Base-by-base conservation (phyloP, 2,329 filamentous ascomycete genomes). In the Xylaria arbuscula region DNA sequence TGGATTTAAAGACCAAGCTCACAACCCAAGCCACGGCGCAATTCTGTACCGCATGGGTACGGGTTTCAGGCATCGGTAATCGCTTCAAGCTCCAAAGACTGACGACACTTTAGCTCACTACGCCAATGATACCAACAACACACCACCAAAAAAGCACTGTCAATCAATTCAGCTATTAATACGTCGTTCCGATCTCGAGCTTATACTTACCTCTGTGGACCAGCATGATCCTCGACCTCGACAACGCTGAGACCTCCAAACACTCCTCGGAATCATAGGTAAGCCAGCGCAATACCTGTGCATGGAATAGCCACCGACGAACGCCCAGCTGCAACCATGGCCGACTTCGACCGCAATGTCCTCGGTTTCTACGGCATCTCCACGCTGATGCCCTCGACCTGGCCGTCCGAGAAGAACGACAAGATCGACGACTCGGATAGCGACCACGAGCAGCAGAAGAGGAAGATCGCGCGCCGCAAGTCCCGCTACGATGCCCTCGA, bases 361-460 rank as follows among this genome's bases (percentile, higher is more conserved):
- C 89, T 96, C 75, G 94, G 94, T 74, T 94, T 97, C 82, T 98
- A 98, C 83, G 92, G 94, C 79, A 87, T 98, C 57, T 87, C 91
- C 50, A 92, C 87, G 15, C 85, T 92, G 22, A 94, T 89, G 79
- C 95, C 95, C 1, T 87, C 88, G 42, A 89, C 93, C 84, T 98
- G 95, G 95, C 95, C 95, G 0, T 84, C 89, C 57, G 92, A 97
- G 75, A 90, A 93, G 78, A 74, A 78, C 77, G 73, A 77, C 77
- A 87, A 90, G 64, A 89, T 88, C 76, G 90, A 92, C 79, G 87
- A 84, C 55, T 90, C 87, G 22, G 91, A 90, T 55, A 88, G 83
- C 61, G 89, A 88, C 60, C 85, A 86, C 51, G 85, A 87, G 78
- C 76, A 87, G 78, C 80, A 78, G 60, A 84, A 85, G 78, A 80